These are phyloP conservation scores for Candida ipomoeae DNA, from an alignment of 805 yeast species.

Conservation along the genomic window DNA sequence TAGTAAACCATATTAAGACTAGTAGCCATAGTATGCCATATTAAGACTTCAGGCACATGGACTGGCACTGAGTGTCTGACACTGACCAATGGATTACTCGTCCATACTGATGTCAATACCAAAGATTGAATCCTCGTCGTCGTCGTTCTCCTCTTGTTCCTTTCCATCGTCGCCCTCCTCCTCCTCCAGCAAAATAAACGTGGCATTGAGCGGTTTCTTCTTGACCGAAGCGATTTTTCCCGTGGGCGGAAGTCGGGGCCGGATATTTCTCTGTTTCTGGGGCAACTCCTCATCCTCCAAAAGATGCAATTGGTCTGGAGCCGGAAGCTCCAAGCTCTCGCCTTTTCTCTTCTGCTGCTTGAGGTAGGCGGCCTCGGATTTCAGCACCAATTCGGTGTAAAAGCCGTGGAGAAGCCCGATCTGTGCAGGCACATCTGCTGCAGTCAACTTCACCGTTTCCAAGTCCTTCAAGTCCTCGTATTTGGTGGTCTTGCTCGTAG, in stretches of 20 bases:
- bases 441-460: conserved; percentile 49
- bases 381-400: conserved; percentile 35
- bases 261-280: conserved; percentile 64
- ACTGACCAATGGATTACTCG: neutral
- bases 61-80: no score
- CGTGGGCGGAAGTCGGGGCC: conserved; percentile 85
- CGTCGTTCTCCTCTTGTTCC: neutral
- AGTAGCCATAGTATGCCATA: no score
- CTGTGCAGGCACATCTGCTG: conserved; percentile 48
- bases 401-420: conserved; percentile 59
- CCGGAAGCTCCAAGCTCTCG: conserved; percentile 40
- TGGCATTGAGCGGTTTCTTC: conserved; percentile 41
- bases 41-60: no score
- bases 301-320: conserved; percentile 29
- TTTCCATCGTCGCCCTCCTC: conserved; percentile 1
- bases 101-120: conserved; percentile 4
- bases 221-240: conserved; percentile 75
- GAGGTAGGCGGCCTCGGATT: conserved; percentile 41
- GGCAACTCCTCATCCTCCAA: conserved; percentile 86
- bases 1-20: no score
- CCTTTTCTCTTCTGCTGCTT: conserved; percentile 40
- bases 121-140: conserved; percentile 1
- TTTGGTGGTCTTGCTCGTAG: conserved; percentile 48
- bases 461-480: conserved; percentile 63
- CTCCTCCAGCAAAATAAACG: conserved; percentile 29